phyloP scores from a whole-genome alignment of 257 asterid genomes.

The Parsonsia alboflavescens region DNA sequence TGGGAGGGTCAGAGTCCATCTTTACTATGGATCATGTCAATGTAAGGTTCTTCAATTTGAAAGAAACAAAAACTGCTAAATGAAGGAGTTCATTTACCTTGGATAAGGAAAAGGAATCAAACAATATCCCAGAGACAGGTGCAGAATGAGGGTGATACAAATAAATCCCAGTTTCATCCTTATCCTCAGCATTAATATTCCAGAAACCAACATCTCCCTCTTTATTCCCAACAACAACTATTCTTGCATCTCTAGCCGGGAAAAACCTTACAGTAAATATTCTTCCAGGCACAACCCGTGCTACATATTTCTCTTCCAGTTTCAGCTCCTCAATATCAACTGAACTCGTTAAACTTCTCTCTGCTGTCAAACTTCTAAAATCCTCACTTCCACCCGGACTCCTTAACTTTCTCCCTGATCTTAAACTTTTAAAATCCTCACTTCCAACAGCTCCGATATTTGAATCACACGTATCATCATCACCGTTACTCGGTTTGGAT shows the following conservation, averaged over 20 bases:
- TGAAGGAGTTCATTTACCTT: conserved; percentile 39
- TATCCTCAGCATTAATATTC: conserved; percentile 55
- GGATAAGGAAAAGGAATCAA: conserved; percentile 53
- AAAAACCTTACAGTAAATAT: conserved; percentile 58
- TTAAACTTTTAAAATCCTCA: conserved; percentile 6
- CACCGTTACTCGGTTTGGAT: conserved; percentile 20
- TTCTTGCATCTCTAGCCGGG: conserved; percentile 50
- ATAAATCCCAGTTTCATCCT: conserved; percentile 62
- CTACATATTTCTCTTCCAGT: conserved; percentile 59
- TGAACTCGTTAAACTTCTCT: conserved; percentile 30
- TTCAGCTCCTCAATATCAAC: conserved; percentile 44
- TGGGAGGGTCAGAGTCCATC: neutral
- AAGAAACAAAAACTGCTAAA: neutral
- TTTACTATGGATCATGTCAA: neutral
- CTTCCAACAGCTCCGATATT: neutral
- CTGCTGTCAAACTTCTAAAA: conserved; percentile 6
- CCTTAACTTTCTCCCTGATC: conserved; percentile 19
- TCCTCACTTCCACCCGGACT: conserved; percentile 10
- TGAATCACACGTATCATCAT: conserved; percentile 2
- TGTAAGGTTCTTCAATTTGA: neutral
- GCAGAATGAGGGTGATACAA: conserved; percentile 69
- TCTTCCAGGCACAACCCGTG: conserved; percentile 70
- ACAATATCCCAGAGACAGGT: conserved; percentile 68
- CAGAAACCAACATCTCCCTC: conserved; percentile 78
- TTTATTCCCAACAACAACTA: conserved; percentile 81